phyloP scores from a whole-genome alignment of 2,329 filamentous ascomycete species.

The Alternaria hordeiaustralica region DNA sequence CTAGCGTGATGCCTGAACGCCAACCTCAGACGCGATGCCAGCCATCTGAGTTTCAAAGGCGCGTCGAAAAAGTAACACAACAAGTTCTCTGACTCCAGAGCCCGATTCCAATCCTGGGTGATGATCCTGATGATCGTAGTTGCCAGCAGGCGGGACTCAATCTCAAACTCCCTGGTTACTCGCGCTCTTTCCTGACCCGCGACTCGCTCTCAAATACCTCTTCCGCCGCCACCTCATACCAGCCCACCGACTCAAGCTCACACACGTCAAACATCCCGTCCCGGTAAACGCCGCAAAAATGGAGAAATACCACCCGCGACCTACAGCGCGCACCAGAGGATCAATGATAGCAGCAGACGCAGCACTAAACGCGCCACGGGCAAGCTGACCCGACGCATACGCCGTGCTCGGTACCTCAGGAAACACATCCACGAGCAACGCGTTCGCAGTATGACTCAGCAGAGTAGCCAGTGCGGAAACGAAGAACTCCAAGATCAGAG shows the following conservation, averaged over 20 bases:
- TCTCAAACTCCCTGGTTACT: background rate
- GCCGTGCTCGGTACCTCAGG: background rate
- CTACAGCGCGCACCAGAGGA: background rate
- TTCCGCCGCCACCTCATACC: conserved; percentile 2
- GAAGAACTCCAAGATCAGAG: background rate
- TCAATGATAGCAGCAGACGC: background rate
- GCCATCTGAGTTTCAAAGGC: background rate
- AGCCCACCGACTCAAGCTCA: background rate
- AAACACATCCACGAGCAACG: background rate
- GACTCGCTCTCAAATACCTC: background rate
- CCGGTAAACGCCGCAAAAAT: background rate
- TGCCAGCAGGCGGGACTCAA: background rate
- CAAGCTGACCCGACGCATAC: background rate
- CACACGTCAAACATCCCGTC: background rate
- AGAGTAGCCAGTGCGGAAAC: background rate
- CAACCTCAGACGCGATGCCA: background rate
- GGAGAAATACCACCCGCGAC: background rate
- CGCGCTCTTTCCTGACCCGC: background rate
- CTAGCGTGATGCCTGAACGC: background rate
- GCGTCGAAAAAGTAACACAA: background rate
- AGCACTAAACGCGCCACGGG: background rate
- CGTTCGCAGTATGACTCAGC: background rate
- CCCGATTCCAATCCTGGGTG: background rate
- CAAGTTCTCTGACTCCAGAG: background rate
- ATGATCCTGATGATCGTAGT: background rate